These are phyloP conservation scores for Penicillium sp. DNA, from an alignment of 2,329 filamentous ascomycete species.

Conservation along the genomic window DNA sequence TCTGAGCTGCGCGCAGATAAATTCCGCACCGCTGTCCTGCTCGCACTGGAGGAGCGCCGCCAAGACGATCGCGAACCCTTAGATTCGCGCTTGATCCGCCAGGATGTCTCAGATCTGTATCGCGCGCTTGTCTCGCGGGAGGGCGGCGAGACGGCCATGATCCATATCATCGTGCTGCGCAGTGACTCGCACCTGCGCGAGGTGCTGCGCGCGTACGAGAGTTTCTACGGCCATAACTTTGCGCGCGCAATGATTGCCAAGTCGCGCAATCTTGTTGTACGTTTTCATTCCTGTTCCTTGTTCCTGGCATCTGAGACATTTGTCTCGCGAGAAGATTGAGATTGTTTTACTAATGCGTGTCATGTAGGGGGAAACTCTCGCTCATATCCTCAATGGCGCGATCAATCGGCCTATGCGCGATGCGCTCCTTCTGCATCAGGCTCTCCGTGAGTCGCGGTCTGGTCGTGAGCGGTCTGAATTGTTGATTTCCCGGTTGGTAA, in stretches of 20 bases:
- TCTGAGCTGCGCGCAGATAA: constrained; percentile 92
- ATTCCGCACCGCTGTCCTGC: constrained; percentile 80
- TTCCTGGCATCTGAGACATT: too few species aligned
- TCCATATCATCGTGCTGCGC: constrained; percentile 72
- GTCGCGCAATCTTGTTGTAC: constrained; percentile 85
- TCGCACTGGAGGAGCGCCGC: constrained; percentile 72
- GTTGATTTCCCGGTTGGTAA: constrained; percentile 77
- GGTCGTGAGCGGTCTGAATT: constrained; percentile 74
- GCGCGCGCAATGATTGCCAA: constrained; percentile 80
- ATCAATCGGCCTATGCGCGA: constrained; percentile 95
- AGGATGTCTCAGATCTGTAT: constrained; percentile 68
- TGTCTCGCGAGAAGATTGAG: too few species aligned
- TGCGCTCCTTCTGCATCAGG: constrained; percentile 83
- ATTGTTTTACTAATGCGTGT: constrained; percentile 1
- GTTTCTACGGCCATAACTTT: constrained; percentile 70
- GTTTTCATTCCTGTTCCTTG: constrained; percentile 42
- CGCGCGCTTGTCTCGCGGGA: constrained; percentile 63
- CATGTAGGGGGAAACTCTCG: constrained; percentile 78
- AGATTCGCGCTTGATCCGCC: constrained; percentile 57
- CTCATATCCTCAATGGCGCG: constrained; percentile 91
- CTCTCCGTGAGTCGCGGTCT: constrained; percentile 66
- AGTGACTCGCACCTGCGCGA: constrained; percentile 78
- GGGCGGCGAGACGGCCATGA: constrained; percentile 82
- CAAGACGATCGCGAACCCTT: constrained; percentile 73
- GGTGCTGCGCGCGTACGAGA: constrained; percentile 70